These are phyloP conservation scores for Ophiostoma australiae DNA, from an alignment of 2,329 filamentous ascomycete genomes.

Conservation along the genomic window DNA sequence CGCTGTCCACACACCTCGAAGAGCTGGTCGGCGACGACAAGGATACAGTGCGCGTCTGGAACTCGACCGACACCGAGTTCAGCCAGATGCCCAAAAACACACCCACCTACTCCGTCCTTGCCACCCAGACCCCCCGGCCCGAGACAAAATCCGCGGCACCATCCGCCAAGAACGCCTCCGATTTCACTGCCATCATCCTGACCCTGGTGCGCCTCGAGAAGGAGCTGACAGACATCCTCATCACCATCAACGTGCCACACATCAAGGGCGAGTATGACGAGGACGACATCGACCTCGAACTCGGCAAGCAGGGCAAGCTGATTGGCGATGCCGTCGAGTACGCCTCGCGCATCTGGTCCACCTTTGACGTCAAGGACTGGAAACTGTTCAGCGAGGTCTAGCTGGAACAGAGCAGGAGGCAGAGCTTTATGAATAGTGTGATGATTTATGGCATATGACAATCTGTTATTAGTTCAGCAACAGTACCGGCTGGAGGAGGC, in stretches of 20 bases:
- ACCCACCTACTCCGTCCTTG: conserved; percentile 65
- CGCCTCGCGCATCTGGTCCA: conserved; percentile 62
- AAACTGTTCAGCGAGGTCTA: conserved; percentile 55
- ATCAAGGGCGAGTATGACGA: conserved; percentile 68
- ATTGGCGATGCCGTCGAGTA: conserved; percentile 66
- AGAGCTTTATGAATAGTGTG: not conserved
- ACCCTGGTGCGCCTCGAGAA: conserved; percentile 71
- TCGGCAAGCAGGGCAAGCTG: conserved; percentile 61
- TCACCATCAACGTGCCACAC: conserved; percentile 85
- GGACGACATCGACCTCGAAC: conserved; percentile 63
- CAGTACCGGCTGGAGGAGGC: not conserved
- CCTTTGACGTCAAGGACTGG: conserved; percentile 77
- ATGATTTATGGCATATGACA: not conserved
- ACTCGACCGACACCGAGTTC: conserved; percentile 57
- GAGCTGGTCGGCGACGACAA: conserved; percentile 62
- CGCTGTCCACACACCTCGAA: conserved; percentile 63
- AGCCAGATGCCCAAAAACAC: conserved; percentile 43
- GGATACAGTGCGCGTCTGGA: conserved; percentile 62
- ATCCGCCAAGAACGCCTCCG: conserved; percentile 41
- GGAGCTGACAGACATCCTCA: conserved; percentile 72
- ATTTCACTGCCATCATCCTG: conserved; percentile 71
- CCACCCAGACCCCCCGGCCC: conserved; percentile 51
- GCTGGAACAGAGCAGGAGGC: not conserved
- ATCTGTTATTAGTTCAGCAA: not conserved
- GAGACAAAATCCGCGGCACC: conserved; percentile 31